Conservation (phyloP, 164 flowering plant species). For the Macadamia tetraphylla region DNA sequence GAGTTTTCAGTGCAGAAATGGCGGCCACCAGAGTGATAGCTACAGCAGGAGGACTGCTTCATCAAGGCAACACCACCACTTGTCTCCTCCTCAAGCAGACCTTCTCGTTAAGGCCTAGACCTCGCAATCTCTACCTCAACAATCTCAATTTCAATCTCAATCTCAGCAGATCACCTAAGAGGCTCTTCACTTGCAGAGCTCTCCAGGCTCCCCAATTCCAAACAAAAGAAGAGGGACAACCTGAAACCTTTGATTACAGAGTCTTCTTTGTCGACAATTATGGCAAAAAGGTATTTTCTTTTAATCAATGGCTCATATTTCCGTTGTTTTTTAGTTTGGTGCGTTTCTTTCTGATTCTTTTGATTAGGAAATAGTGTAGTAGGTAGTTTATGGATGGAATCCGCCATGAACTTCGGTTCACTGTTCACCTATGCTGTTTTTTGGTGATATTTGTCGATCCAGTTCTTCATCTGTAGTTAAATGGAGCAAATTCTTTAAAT, state of each 20-base stretch:
- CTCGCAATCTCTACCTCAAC: slow-evolving; percentile 2
- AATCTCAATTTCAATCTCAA: slow-evolving; percentile 5
- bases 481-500: neutral
- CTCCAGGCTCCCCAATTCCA: slow-evolving; percentile 55
- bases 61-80: slow-evolving; percentile 15
- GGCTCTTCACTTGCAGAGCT: slow-evolving; percentile 54
- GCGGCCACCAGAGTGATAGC: slow-evolving; percentile 41
- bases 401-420: too few relatives aligned
- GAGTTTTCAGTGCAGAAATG: slow-evolving; percentile 16
- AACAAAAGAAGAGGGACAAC: slow-evolving; percentile 71
- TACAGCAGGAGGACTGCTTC: slow-evolving; percentile 16
- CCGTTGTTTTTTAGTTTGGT: neutral
- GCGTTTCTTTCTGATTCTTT: neutral
- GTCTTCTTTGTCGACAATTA: slow-evolving; percentile 68
- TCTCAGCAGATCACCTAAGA: slow-evolving; percentile 13
- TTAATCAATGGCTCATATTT: neutral
- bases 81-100: slow-evolving; percentile 26
- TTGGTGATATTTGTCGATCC: neutral
- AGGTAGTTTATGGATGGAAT: neutral
- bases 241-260: slow-evolving; percentile 79
- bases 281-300: slow-evolving; percentile 63
- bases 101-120: slow-evolving; percentile 2
- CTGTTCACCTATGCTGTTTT: too few relatives aligned
- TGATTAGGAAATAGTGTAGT: neutral
- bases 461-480: neutral